These are phyloP conservation scores for Blastocystis sp. DNA, from an alignment of 352 stramenopile species.

Conservation along the genomic window DNA sequence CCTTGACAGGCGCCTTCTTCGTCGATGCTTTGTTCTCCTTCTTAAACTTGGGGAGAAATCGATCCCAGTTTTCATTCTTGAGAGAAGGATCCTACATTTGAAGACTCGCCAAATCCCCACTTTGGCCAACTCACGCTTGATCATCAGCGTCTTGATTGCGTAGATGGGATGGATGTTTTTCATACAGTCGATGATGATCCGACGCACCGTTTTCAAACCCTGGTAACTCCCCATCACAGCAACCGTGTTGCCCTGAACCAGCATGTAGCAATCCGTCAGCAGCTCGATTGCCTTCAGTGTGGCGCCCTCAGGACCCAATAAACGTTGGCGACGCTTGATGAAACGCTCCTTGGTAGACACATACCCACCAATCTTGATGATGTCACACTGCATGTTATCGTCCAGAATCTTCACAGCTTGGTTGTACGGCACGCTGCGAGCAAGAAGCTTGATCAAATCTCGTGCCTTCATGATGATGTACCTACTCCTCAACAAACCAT, in stretches of 20 bases:
- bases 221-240: slow-evolving; percentile 75
- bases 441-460: slow-evolving; percentile 96
- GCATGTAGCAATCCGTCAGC: slow-evolving; percentile 95
- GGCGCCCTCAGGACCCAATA: slow-evolving; percentile 91
- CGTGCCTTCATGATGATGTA: slow-evolving; percentile 96
- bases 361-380: slow-evolving; percentile 98
- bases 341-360: slow-evolving; percentile 99
- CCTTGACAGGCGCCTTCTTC: slow-evolving; percentile 81
- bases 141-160: slow-evolving; percentile 99
- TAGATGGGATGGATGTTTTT: slow-evolving; percentile 99
- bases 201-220: slow-evolving; percentile 76
- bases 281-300: slow-evolving; percentile 95
- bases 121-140: slow-evolving; percentile 96
- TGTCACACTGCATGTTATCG: slow-evolving; percentile 94
- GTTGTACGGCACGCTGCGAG: slow-evolving; percentile 82
- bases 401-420: slow-evolving; percentile 87
- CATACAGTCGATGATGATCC: slow-evolving; percentile 97
- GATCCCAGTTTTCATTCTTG: slow-evolving; percentile 90
- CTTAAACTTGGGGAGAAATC: slow-evolving; percentile 95
- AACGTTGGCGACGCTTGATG: slow-evolving; percentile 90
- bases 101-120: not conserved
- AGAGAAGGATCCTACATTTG: slow-evolving; percentile 81
- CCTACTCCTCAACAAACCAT: slow-evolving; percentile 67
- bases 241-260: slow-evolving; percentile 97
- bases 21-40: slow-evolving; percentile 89